phyloP scores from a whole-genome alignment of 108 stramenopile genomes.

The Cyclotella choctawhatcheeana region DNA sequence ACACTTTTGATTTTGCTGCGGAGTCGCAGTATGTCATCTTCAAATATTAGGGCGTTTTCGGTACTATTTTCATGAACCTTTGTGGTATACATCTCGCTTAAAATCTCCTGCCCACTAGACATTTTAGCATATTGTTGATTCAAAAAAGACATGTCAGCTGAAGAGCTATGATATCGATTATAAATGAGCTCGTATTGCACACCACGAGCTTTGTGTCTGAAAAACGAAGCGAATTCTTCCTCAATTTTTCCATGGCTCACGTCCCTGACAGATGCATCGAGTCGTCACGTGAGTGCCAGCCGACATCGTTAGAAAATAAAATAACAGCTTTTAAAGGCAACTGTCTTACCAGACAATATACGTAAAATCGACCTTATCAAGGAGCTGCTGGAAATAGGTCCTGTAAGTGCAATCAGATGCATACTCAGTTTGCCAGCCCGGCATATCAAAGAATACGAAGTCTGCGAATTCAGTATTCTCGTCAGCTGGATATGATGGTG shows the following conservation, averaged over 20 bases:
- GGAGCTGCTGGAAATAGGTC: slow-evolving; percentile 43
- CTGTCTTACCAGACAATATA: slow-evolving; percentile 49
- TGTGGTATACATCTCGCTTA: slow-evolving; percentile 42
- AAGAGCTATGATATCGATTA: slow-evolving; percentile 33
- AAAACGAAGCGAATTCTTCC: slow-evolving; percentile 48
- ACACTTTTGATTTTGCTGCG: slow-evolving; percentile 47
- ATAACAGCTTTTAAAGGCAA: not conserved
- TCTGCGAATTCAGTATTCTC: slow-evolving; percentile 41
- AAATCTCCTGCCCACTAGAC: slow-evolving; percentile 42
- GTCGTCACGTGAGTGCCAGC: too few relatives aligned
- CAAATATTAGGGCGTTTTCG: slow-evolving; percentile 19
- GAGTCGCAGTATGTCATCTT: slow-evolving; percentile 33
- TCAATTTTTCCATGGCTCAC: slow-evolving; percentile 54
- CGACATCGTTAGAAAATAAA: too few relatives aligned
- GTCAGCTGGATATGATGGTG: slow-evolving; percentile 14
- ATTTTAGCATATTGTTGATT: slow-evolving; percentile 58
- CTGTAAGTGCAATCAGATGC: slow-evolving; percentile 39
- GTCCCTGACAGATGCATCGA: too few relatives aligned
- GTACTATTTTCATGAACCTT: slow-evolving; percentile 55
- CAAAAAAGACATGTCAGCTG: slow-evolving; percentile 44
- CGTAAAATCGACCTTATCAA: slow-evolving; percentile 51
- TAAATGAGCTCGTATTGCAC: slow-evolving; percentile 46
- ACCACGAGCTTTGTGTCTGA: slow-evolving; percentile 52
- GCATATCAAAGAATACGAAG: slow-evolving; percentile 56
- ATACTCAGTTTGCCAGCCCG: slow-evolving; percentile 41